Evolutionary conservation across 192 early-diverging fungal species (phyloP), one percentile per base, ranked within the genome.

Genomic region (Gigaspora rosea): DNA sequence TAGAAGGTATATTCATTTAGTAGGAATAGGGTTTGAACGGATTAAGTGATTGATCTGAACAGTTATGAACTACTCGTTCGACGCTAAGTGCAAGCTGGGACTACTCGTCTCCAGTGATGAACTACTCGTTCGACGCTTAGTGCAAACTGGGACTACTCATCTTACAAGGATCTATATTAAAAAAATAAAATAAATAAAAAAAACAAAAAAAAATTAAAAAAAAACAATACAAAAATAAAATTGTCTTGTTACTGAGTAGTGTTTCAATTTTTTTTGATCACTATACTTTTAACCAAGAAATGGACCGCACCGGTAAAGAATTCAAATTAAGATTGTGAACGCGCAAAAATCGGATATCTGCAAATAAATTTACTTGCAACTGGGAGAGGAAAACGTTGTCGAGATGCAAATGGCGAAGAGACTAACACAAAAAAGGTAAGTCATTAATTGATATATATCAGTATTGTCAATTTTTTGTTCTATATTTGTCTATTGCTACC

Each of bases 1-100:
- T 67, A 11, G 65, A 67, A 67, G 65, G 65, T 67, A 67, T 67
- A 67, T 49, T 67, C 65, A 46, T 67, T 67, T 67, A 67, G 36
- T 46, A 67, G 65, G 22, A 67, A 67, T 67, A 67, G 36, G 36
- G 35, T 67, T 67, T 67, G 41, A 67, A 67, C 35, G 36, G 65
- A 67, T 67, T 67, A 67, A 67, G 47, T 41, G 47, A 18, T 67
- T 16, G 65, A 67, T 67, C 36, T 67, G 65, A 67, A 67, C 65
- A 67, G 65, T 67, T 67, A 67, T 67, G 36, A 67, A 67, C 65
- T 67, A 9, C 65, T 41, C 22, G 65, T 67, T 67, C 65, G 36
- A 67, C 36, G 36, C 65, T 67, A n/a, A 67, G 65, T 67, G 65
- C 65, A 67, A 67, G 65, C 36, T 67, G 36, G 65, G 65, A 67